A percentile compares a stretch with the other conserved stretches of the same genome.
These are phyloP conservation scores for Fusarium oligoseptatum DNA, from an alignment of 2,329 filamentous ascomycete species.

Conservation along the genomic window DNA sequence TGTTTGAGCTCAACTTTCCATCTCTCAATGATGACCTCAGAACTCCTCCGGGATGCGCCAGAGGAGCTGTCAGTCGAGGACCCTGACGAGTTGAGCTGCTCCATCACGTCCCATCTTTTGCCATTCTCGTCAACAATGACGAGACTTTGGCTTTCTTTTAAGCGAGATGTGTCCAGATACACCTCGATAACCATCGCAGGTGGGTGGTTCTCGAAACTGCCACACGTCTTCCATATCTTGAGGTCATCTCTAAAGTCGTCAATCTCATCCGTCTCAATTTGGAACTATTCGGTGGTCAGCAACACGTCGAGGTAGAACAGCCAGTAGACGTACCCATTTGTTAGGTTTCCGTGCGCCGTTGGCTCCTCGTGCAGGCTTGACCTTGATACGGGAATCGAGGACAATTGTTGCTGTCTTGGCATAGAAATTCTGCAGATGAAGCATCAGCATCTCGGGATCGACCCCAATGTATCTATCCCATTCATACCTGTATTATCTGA, in stretches of 20 bases:
- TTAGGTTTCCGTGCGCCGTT: conserved; percentile 73
- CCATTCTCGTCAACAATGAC: conserved; percentile 90
- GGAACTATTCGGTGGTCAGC: conserved; percentile 74
- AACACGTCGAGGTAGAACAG: not conserved
- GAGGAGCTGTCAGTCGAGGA: conserved; percentile 64
- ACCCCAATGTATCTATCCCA: not conserved
- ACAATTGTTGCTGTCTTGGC: conserved; percentile 89
- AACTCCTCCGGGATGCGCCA: conserved; percentile 61
- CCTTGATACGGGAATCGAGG: conserved; percentile 81
- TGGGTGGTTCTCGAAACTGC: conserved; percentile 81
- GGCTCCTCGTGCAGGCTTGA: conserved; percentile 64
- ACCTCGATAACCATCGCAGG: conserved; percentile 91
- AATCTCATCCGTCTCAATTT: conserved; percentile 93
- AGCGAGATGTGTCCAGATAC: conserved; percentile 82
- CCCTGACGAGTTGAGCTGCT: conserved; percentile 78
- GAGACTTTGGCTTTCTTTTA: conserved; percentile 87
- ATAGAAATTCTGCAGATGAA: conserved; percentile 82
- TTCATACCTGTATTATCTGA: conserved; percentile 87
- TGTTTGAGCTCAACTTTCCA: conserved; percentile 87
- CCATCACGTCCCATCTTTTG: conserved; percentile 92
- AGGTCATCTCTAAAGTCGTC: conserved; percentile 88
- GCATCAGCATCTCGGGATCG: conserved; percentile 22
- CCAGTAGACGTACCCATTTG: conserved; percentile 79
- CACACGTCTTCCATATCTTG: conserved; percentile 83
- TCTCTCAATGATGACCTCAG: conserved; percentile 87